phyloP scores from a whole-genome alignment of 345 rosid genomes.

The Diplotaxis tenuifolia region DNA sequence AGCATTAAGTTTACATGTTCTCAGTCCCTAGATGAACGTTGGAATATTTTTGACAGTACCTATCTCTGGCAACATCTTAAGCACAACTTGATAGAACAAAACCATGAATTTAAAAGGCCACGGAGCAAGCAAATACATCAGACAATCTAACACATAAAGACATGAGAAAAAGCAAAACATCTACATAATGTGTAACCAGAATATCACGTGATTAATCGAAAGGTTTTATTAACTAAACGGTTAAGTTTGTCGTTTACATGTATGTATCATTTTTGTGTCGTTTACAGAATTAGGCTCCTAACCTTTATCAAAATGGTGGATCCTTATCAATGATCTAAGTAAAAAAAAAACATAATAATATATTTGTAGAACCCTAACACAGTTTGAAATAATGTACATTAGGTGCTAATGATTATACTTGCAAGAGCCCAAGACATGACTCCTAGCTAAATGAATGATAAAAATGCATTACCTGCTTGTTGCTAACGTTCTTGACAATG shows the following conservation, averaged over 20 bases:
- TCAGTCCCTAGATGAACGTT: too few relatives aligned
- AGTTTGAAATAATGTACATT: neutral
- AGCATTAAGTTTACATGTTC: too few relatives aligned
- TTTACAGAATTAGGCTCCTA: neutral
- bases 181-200: neutral
- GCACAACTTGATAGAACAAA: too few relatives aligned
- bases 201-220: neutral
- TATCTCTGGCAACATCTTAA: too few relatives aligned
- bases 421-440: neutral
- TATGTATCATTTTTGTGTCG: neutral
- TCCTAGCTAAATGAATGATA: neutral
- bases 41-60: too few relatives aligned
- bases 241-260: neutral
- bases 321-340: neutral
- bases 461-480: slow-evolving; percentile 19
- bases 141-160: neutral
- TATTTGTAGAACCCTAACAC: neutral
- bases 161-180: neutral
- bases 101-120: too few relatives aligned
- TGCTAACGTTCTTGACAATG: slow-evolving; percentile 24
- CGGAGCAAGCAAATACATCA: neutral
- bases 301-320: neutral
- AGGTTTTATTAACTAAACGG: neutral
- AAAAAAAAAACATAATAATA: neutral
- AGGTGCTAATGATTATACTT: neutral